Base-by-base conservation (phyloP, 345 rosid species). In the Eucalyptus tenuipes region DNA sequence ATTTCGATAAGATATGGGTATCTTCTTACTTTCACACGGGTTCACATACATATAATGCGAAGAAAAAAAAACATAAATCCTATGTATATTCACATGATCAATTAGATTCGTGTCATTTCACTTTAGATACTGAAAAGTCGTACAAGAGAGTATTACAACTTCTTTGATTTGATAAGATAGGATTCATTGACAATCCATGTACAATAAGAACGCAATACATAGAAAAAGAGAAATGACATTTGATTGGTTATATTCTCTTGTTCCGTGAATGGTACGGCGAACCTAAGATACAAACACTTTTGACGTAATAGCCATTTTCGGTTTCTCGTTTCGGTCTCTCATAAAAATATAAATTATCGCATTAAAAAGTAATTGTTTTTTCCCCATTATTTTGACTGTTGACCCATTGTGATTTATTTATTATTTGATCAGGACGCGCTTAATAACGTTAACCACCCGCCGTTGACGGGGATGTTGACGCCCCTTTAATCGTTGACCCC, bases 21-120 rank as follows among this genome's bases (percentile, higher is more conserved):
- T 6, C 66, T 59, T 59, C 3, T 59, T 59, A 37, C 25, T 33
- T 17, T 68, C 6, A 3, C 11, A 10, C 25, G 11, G 2, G 25
- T 33, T 68, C 20, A 16, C 10, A 2, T 29, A n/a, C 3, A 33
- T 3, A 15, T 31, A 1, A 15, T 3, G 37, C 0, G 6, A 31
- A 66, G 15, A 3, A 15, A n/a, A n/a, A 15, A 14, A 17, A 13
- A 40, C 2, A 11, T 5, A 44, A 11, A 20, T 17, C 1, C 9
- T 6, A 2, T 0, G 8, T 37, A 10, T 10, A 37, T 75, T 37
- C 5, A 5, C 6, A 7, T 10, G 7, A 37, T 37, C 0, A 37
- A 37, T 50, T 17, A 52, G 10, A 52, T 52, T 18, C 10, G 1
- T 68, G 7, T 17, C 45, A 18, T 18, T 71, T 71, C 2, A 9